Conservation (phyloP, 2,329 filamentous ascomycete species). For the Colletotrichum paranaense region DNA sequence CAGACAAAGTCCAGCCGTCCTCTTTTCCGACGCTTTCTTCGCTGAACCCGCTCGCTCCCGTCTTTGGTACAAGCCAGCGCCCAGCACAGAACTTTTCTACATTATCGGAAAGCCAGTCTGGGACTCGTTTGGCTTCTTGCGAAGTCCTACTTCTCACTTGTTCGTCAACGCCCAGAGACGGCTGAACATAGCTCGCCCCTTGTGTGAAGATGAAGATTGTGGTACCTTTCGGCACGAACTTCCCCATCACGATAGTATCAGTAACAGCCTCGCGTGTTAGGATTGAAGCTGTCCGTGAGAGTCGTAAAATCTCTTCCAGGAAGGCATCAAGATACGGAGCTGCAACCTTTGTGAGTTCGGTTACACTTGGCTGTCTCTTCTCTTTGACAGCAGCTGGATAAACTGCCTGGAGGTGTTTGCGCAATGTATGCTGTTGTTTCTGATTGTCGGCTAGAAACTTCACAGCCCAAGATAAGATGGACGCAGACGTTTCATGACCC, state of each 20-base stretch:
- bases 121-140: too few relatives aligned
- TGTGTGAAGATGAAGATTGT: constrained; percentile 26
- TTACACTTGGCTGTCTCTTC: constrained; percentile 35
- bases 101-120: too few relatives aligned
- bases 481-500: constrained; percentile 42
- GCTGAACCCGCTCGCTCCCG: too few relatives aligned
- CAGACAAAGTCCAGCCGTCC: too few relatives aligned
- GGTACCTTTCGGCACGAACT: constrained; percentile 42
- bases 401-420: constrained; percentile 36
- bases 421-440: constrained; percentile 41
- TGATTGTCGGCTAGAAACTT: constrained; percentile 39
- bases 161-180: constrained; percentile 27
- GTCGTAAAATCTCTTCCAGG: constrained; percentile 43
- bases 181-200: constrained; percentile 26
- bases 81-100: too few relatives aligned
- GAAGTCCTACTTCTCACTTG: too few relatives aligned
- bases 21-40: too few relatives aligned
- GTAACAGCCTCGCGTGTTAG: constrained; percentile 39
- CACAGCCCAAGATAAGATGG: constrained; percentile 39
- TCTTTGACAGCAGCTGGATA: constrained; percentile 28
- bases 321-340: constrained; percentile 44
- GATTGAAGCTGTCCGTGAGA: constrained; percentile 38
- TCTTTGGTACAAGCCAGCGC: too few relatives aligned
- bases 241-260: constrained; percentile 42
- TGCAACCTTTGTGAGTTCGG: constrained; percentile 37